Evolutionary conservation across 2,329 filamentous ascomycete species (phyloP), one percentile per base, ranked within the genome.

Genomic region (Phialocephala sp.): DNA sequence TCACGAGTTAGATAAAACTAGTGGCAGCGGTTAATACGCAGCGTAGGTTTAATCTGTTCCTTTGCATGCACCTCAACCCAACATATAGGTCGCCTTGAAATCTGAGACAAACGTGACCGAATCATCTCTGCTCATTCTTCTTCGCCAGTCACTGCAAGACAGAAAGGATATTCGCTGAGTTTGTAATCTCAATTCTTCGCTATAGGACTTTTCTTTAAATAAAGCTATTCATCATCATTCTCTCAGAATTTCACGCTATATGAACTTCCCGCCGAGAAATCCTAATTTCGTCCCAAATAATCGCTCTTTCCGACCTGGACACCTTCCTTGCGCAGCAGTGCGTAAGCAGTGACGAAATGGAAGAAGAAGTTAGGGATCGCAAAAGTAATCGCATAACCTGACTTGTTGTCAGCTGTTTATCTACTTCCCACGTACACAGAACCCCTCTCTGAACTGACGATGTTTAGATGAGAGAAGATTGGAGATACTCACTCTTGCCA

Each of bases 291-390:
- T 43, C 71, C 73, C 47, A 87, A 69, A 73, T 79, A 91, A 72
- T 89, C 85, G 60, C 67, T 47, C 81, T 91, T 91, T 39, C 87
- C 87, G 20, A 91, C n/a, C 0, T 80, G 78, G 32, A 89, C 85
- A 1, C 88, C 89, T 77, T 87, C 82, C 72, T 81, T 83, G 66
- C 89, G 80, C 74, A 91, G 72, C 63, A 91, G 86, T 24, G 76
- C 80, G 77, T 91, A 91, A 11, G 85, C 80, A 14, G 82, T 87
- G 2, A 76, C 81, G 15, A 85, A 69, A 73, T 91, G 89, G 77
- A 91, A 91, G 78, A 82, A 89, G 70, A 89, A 76, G 72, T 90
- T 89, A 24, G 88, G 87, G 52, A 87, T 63, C 4, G 77, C 80
- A 74, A 82, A 86, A 2, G 77, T 77, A 47, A 77, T 72, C 24